Base-by-base conservation (phyloP, 2,329 filamentous ascomycete species). In the Microdochium nivale region DNA sequence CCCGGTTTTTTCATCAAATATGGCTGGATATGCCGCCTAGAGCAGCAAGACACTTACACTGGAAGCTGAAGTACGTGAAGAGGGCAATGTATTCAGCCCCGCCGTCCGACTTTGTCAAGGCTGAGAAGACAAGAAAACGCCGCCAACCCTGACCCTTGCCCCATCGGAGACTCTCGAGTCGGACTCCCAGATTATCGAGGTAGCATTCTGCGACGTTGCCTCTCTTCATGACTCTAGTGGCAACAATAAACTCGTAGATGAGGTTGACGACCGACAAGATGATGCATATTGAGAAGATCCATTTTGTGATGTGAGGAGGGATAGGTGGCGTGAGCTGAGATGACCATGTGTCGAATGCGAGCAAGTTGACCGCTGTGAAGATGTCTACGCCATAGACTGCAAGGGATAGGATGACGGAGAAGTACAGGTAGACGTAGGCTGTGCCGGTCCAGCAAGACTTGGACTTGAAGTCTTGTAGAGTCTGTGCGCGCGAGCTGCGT, bases 281-380 rank as follows among this genome's bases (percentile, higher is more conserved):
- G 64, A 99, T 97, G 67, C 91, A 96, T 52, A 83, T 81, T 25
- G 89, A 87, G 66, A 97, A 99, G 66, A 99, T 91, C 90, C 91
- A 96, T 72, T 94, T 95, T 13, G 90, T 87, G 51, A 92, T 80
- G 48, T 81, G 73, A 62, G 95, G 83, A 3, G 84, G 80, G 57
- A 97, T 86, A 40, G 81, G 79, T 1, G 90, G 90, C 59, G 89
- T 72, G 59, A 97, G 87, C 58, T 88, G 79, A 50, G 87, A 89
- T 1, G 89, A 88, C 91, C 91, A 97, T 54, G 83, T 83, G 71
- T 95, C 83, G 71, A 96, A 96, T 52, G 80, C 87, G 49, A 99
- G 79, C 40, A 99, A 77, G 56, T 96, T 95, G 70, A 96, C 80
- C 55, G 91, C 91, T 3, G 91, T 96, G 65, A 96, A 97, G 55